Percentiles rank a stretch among this genome's conserved stretches.
phyloP scores from a whole-genome alignment of 139 green algal genomes.

The Prasinococcaceae sp. region DNA sequence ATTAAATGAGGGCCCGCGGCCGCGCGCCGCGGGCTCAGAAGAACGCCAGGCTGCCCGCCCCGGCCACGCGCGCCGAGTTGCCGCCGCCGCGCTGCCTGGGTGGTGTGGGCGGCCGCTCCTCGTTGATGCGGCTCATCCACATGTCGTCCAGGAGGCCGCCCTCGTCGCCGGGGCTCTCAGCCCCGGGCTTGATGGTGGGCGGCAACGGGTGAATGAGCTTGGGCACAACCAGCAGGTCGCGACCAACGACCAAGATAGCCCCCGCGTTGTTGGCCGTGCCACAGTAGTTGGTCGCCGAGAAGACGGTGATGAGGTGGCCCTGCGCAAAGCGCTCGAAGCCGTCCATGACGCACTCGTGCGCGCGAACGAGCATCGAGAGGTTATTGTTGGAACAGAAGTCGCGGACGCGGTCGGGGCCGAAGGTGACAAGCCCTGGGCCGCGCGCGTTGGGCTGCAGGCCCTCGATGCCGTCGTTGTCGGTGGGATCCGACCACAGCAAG shows the following conservation, averaged over 20 bases:
- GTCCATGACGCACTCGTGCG: conserved; percentile 99
- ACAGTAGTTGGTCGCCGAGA: conserved; percentile 98
- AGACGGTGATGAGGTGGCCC: conserved; percentile 64
- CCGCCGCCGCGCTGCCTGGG: too few relatives aligned
- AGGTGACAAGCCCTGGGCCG: conserved; percentile 78
- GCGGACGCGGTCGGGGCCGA: conserved; percentile 91
- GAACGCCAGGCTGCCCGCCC: too few relatives aligned
- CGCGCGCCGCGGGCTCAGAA: too few relatives aligned
- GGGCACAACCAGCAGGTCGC: conserved; percentile 92
- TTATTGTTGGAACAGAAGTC: conserved; percentile 95
- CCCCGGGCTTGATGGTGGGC: conserved; percentile 41
- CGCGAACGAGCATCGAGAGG: conserved; percentile 96
- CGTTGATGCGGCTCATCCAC: conserved; percentile 51
- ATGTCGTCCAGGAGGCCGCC: conserved; percentile 25
- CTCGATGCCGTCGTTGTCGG: conserved; percentile 86
- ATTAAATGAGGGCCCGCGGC: too few relatives aligned
- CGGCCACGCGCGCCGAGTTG: too few relatives aligned
- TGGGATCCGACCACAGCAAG: conserved; percentile 93
- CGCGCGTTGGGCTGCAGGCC: conserved; percentile 82
- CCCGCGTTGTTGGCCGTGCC: conserved; percentile 94
- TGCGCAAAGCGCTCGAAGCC: conserved; percentile 95
- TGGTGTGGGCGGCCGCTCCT: conserved; percentile 76
- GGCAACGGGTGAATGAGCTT: conserved; percentile 99
- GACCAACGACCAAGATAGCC: conserved; percentile 83
- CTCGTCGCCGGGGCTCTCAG: neutral